Evolutionary conservation across 495 filamentous ascomycete genomes (phyloP).

Genomic region (Penicillium parvum): DNA sequence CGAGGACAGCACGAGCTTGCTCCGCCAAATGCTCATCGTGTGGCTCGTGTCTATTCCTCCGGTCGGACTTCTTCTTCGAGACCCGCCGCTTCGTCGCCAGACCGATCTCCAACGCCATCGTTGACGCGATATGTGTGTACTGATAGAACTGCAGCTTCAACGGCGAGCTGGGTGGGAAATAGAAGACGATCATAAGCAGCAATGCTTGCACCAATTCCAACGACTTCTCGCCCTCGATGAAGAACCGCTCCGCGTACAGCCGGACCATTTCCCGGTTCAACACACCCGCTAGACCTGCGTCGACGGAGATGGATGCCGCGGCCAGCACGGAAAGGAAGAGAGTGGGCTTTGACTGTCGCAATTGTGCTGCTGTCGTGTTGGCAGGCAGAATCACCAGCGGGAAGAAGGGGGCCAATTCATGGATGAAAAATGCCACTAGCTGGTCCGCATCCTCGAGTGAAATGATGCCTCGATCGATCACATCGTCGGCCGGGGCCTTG

Average conservation of each 20-base stretch:
- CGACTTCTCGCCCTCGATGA: slow-evolving; percentile 50
- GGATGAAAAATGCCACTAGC: slow-evolving; percentile 40
- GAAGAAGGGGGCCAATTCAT: slow-evolving; percentile 38
- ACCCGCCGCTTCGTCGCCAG: slow-evolving; percentile 34
- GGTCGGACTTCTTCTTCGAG: slow-evolving; percentile 20
- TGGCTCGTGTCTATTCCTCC: slow-evolving; percentile 11
- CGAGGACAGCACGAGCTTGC: slow-evolving; percentile 41
- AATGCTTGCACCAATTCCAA: slow-evolving; percentile 50
- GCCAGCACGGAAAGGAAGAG: slow-evolving; percentile 50
- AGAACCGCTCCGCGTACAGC: slow-evolving; percentile 44
- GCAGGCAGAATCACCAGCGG: slow-evolving; percentile 39
- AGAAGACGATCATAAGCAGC: slow-evolving; percentile 46
- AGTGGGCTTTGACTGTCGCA: slow-evolving; percentile 43
- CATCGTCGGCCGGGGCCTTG: slow-evolving; percentile 22
- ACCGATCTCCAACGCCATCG: slow-evolving; percentile 52
- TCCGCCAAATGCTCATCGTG: slow-evolving; percentile 38
- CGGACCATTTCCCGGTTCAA: slow-evolving; percentile 46
- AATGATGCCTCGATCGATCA: slow-evolving; percentile 46
- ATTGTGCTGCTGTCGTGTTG: slow-evolving; percentile 33
- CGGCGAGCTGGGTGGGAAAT: slow-evolving; percentile 44
- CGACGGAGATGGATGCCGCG: slow-evolving; percentile 40
- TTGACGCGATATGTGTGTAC: slow-evolving; percentile 51
- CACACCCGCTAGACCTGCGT: slow-evolving; percentile 37
- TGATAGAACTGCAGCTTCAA: slow-evolving; percentile 50
- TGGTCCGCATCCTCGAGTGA: slow-evolving; percentile 41